Base-by-base conservation (phyloP, 106 monocot genomes). In the Chionographis japonica region DNA sequence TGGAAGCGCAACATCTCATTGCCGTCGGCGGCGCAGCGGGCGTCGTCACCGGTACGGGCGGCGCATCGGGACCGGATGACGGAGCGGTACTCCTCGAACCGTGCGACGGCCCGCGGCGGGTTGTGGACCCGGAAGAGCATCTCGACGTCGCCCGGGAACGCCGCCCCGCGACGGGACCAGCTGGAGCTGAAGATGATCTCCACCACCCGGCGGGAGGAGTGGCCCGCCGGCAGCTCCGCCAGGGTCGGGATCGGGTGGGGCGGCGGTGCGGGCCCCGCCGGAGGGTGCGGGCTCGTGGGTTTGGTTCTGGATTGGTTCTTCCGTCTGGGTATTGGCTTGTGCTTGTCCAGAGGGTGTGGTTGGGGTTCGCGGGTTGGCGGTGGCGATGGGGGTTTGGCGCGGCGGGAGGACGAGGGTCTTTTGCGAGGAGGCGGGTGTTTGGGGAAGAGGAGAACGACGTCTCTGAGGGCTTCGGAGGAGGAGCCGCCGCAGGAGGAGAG, bases 1-100 rank as follows among this genome's bases (percentile, higher is more conserved):
- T 67, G 71, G 71, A 81, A 81, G 38, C 75, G 75, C 70, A 81
- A 65, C 71, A 75, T 67, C 80, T 81, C 80, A 62, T 81, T 81
- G 53, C 80, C 80, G 61, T 81, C 75, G 10, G 61, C 80, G 37
- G 80, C 71, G 66, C 75, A 75, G 53, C 80, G 70, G 40, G 71
- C 54, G 54, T 65, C 70, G 36, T 8, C 43, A 4, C n/a, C 12
- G 2, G 57, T 1, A 1, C 39, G 16, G 50, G 57, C 75, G 42
- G 80, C 69, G 43, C 5, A 46, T 6, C 65, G 40, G 37, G 70
- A 14, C 8, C 66, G 70, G 16, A 81, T 70, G 3, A 52, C 41
- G 6, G 65, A 51, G 37, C 75, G 75, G 71, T 66, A 71, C 61
- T 81, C 80, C 65, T 81, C 80, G 71, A 81, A 81, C 8, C 75